These are phyloP conservation scores for Diaporthe nobilis DNA, from an alignment of 2,329 filamentous ascomycete genomes.

Conservation along the genomic window DNA sequence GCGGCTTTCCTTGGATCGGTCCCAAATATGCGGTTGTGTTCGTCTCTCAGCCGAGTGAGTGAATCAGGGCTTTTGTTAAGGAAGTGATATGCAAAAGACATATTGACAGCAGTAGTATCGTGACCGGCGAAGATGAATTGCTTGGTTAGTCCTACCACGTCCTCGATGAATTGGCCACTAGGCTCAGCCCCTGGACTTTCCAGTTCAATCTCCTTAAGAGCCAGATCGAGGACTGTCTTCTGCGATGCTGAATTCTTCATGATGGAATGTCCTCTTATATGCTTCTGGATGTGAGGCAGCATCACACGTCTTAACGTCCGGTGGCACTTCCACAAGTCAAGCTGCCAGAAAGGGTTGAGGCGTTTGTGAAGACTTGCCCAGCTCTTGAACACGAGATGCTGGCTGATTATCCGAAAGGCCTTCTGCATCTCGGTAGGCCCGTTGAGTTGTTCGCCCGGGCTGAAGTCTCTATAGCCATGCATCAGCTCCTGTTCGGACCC, in stretches of 20 bases:
- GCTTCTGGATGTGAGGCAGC: conserved; percentile 33
- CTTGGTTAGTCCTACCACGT: conserved; percentile 42
- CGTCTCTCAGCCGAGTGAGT: conserved; percentile 44
- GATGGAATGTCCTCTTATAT: background rate
- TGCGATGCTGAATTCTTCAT: conserved; percentile 9
- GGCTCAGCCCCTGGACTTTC: background rate
- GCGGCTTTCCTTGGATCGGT: conserved; percentile 48
- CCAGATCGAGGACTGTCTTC: conserved; percentile 46
- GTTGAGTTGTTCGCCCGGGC: conserved; percentile 33
- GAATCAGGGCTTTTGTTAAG: conserved; percentile 46
- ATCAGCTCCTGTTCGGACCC: background rate
- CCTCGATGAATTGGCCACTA: conserved; percentile 23
- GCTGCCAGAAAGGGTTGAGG: conserved; percentile 34
- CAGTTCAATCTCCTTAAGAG: conserved; percentile 43
- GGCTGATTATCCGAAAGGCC: conserved; percentile 12
- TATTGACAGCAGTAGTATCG: conserved; percentile 36
- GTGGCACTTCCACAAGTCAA: conserved; percentile 17
- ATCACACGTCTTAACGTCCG: background rate
- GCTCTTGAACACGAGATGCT: conserved; percentile 25
- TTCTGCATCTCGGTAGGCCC: conserved; percentile 35
- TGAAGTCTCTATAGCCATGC: conserved; percentile 3
- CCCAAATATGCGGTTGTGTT: conserved; percentile 49
- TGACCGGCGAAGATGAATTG: conserved; percentile 47
- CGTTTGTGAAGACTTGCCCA: conserved; percentile 29
- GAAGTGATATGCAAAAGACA: conserved; percentile 36